These are phyloP conservation scores for Coprinopsis marcescibilis DNA, from an alignment of 768 basidiomycete genomes.

Conservation along the genomic window DNA sequence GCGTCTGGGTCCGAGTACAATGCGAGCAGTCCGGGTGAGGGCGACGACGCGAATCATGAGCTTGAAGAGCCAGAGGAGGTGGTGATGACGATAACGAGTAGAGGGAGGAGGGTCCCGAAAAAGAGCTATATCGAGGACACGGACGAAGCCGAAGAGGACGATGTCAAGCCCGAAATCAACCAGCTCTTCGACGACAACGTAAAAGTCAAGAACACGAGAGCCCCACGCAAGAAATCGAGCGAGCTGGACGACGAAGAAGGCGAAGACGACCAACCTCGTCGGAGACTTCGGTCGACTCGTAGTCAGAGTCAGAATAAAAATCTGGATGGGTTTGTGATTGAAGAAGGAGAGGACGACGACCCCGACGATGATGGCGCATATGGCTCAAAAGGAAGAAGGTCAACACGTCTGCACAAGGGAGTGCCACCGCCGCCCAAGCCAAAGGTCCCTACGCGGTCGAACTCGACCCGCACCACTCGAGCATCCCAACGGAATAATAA, in stretches of 20 bases:
- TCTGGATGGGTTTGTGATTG: no score
- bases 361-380: no score
- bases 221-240: no score
- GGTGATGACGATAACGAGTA: slow-evolving; percentile 12
- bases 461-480: not conserved
- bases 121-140: slow-evolving; percentile 21
- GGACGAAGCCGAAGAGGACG: slow-evolving; percentile 19
- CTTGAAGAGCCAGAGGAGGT: slow-evolving; percentile 28
- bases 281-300: not conserved
- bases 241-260: no score
- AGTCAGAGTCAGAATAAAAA: no score
- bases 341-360: no score
- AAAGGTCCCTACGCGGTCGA: no score
- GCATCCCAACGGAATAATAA: slow-evolving; percentile 26
- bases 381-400: no score
- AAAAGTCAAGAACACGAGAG: slow-evolving; percentile 20
- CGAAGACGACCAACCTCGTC: slow-evolving; percentile 8
- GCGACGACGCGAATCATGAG: slow-evolving; percentile 33
- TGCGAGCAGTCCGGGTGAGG: slow-evolving; percentile 40
- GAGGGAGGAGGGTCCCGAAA: slow-evolving; percentile 21
- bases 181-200: not conserved
- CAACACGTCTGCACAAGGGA: no score
- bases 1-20: slow-evolving; percentile 42
- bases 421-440: no score
- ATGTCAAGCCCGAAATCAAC: slow-evolving; percentile 3